Evolutionary conservation across 805 yeast genomes (phyloP).

Genomic region (Hanseniaspora lindneri): DNA sequence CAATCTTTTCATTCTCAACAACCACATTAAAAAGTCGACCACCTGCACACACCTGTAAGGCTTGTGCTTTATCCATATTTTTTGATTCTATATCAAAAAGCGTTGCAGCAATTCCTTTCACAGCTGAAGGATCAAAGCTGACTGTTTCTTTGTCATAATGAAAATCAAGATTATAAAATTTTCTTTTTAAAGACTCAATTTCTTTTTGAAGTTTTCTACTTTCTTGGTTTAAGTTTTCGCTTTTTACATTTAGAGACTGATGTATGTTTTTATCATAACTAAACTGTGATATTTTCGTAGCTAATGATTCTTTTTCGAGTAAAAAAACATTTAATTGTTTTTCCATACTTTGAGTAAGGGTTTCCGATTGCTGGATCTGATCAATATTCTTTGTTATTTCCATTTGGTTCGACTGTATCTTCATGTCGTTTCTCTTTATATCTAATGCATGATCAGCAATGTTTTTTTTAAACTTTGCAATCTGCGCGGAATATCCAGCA

Average conservation of each 20-base stretch:
- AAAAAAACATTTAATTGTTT: slow-evolving; percentile 36
- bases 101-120: slow-evolving; percentile 84
- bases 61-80: slow-evolving; percentile 54
- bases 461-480: slow-evolving; percentile 48
- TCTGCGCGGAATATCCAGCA: slow-evolving; percentile 66
- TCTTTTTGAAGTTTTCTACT: slow-evolving; percentile 36
- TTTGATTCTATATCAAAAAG: slow-evolving; percentile 52
- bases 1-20: slow-evolving; percentile 77
- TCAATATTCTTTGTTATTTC: slow-evolving; percentile 39
- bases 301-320: slow-evolving; percentile 31
- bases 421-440: slow-evolving; percentile 49
- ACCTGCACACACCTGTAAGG: slow-evolving; percentile 90
- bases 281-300: slow-evolving; percentile 34
- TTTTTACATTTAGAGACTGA: slow-evolving; percentile 37
- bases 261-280: slow-evolving; percentile 47
- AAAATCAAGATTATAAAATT: slow-evolving; percentile 64
- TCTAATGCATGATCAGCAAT: slow-evolving; percentile 43
- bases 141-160: slow-evolving; percentile 53
- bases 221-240: slow-evolving; percentile 35
- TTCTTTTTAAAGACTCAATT: slow-evolving; percentile 46
- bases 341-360: slow-evolving; percentile 34
- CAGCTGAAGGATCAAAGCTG: slow-evolving; percentile 47
- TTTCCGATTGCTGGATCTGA: slow-evolving; percentile 42
- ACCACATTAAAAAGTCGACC: slow-evolving; percentile 79
- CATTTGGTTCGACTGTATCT: slow-evolving; percentile 42